Percentiles rank a stretch among this genome's conserved stretches.
These are phyloP conservation scores for Gracilaria gracilis DNA, from an alignment of 23 red algal genomes.

Conservation along the genomic window DNA sequence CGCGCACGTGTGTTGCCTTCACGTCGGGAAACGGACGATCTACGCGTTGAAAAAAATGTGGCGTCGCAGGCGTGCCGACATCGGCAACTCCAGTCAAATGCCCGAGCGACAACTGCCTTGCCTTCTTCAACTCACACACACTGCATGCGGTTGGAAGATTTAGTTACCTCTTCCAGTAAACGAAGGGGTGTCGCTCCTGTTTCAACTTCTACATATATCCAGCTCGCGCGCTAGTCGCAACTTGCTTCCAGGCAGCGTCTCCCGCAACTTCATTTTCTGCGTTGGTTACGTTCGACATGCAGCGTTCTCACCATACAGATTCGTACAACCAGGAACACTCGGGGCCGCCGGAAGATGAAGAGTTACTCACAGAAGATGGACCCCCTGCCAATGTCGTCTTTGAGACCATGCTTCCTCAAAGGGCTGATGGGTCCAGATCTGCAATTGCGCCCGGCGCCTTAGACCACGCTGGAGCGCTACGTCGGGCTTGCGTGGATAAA, in stretches of 20 bases:
- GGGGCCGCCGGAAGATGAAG: slow-evolving; percentile 19
- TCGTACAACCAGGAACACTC: background rate
- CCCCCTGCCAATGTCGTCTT: slow-evolving; percentile 75
- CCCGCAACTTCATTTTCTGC: background rate
- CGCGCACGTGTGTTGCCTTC: slow-evolving; percentile 44
- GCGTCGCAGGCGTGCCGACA: slow-evolving; percentile 37
- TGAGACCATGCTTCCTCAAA: slow-evolving; percentile 53
- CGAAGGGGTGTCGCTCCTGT: background rate
- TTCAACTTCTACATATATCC: background rate
- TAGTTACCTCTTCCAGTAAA: background rate
- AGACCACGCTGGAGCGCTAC: slow-evolving; percentile 73
- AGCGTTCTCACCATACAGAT: slow-evolving; percentile 11
- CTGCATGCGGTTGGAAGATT: slow-evolving; percentile 15
- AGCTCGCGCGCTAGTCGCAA: background rate
- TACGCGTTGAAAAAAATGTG: slow-evolving; percentile 41
- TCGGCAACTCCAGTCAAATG: slow-evolving; percentile 39
- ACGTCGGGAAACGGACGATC: slow-evolving; percentile 49
- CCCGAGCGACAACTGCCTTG: slow-evolving; percentile 1
- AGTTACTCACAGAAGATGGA: slow-evolving; percentile 22
- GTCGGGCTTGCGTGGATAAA: slow-evolving; percentile 53
- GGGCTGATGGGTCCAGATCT: slow-evolving; percentile 33
- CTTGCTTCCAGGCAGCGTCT: background rate
- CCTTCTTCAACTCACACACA: background rate
- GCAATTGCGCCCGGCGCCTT: slow-evolving; percentile 34
- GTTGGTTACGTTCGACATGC: slow-evolving; percentile 1